Percentiles rank a stretch among this genome's conserved stretches.
Conservation (phyloP, 176 grass and related monocot species). For the Juncus effusus region DNA sequence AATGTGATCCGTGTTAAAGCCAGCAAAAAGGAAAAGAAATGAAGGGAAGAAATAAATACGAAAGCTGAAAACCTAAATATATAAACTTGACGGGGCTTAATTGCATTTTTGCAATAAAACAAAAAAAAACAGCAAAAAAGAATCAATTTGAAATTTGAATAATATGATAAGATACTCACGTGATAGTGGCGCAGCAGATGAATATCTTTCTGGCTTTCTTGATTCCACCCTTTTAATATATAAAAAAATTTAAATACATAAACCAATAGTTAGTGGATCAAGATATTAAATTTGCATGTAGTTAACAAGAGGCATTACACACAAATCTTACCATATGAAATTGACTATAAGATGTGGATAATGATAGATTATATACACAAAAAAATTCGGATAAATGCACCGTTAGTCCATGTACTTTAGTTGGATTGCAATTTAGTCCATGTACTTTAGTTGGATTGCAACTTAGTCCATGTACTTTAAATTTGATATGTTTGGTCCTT, state of each 20-base stretch:
- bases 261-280: slow-evolving; percentile 2
- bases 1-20: too few relatives aligned
- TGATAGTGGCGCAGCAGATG: slow-evolving; percentile 85
- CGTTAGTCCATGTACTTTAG: too few relatives aligned
- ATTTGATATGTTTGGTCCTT: too few relatives aligned
- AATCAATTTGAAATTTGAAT: background rate
- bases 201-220: slow-evolving; percentile 92
- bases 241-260: too few relatives aligned
- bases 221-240: slow-evolving; percentile 76
- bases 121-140: slow-evolving; percentile 13
- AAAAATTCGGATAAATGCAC: background rate
- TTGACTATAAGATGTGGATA: slow-evolving; percentile 1
- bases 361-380: background rate
- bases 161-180: slow-evolving; percentile 51
- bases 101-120: background rate
- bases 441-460: too few relatives aligned
- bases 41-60: too few relatives aligned
- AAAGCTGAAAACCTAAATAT: too few relatives aligned
- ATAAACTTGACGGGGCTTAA: too few relatives aligned
- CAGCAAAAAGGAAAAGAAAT: too few relatives aligned
- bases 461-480: too few relatives aligned
- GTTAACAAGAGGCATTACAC: background rate
- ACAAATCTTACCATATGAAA: too few relatives aligned
- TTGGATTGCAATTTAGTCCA: too few relatives aligned
- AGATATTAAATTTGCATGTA: slow-evolving; percentile 2